These are phyloP conservation scores for Saccharomyces kudriavzevii DNA, from an alignment of 805 yeast species.

Conservation along the genomic window DNA sequence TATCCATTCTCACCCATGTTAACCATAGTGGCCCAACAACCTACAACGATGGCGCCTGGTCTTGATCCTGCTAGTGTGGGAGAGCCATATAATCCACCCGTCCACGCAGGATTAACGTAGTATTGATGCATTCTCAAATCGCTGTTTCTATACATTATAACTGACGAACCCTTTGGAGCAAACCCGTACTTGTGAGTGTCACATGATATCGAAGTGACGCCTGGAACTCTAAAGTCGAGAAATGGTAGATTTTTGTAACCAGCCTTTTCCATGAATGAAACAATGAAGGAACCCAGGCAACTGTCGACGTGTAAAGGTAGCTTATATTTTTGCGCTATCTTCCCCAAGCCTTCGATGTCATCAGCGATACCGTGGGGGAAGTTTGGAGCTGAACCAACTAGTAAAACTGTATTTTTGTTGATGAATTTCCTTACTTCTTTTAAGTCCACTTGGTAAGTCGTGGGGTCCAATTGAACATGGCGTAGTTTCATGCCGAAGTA, in stretches of 20 bases:
- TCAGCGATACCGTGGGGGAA: conserved; percentile 95
- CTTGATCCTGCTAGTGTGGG: conserved; percentile 95
- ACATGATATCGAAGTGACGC: conserved; percentile 97
- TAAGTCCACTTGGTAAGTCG: conserved; percentile 59
- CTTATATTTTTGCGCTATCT: conserved; percentile 48
- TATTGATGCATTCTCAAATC: conserved; percentile 74
- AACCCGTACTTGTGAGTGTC: conserved; percentile 99
- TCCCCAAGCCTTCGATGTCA: conserved; percentile 66
- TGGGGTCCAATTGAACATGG: conserved; percentile 68
- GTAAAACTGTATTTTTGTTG: conserved; percentile 69
- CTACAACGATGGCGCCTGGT: conserved; percentile 96
- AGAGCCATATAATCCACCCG: conserved; percentile 92
- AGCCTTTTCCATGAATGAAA: conserved; percentile 65
- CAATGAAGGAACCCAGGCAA: conserved; percentile 87
- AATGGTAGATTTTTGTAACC: conserved; percentile 38
- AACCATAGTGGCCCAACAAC: conserved; percentile 93
- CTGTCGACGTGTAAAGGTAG: conserved; percentile 94
- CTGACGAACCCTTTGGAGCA: conserved; percentile 94
- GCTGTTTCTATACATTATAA: conserved; percentile 75
- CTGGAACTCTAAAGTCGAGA: conserved; percentile 81
- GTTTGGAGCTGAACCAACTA: conserved; percentile 94
- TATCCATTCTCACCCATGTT: conserved; percentile 82
- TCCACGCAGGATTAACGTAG: conserved; percentile 76
- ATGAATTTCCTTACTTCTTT: conserved; percentile 54
- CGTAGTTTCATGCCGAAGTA: conserved; percentile 82